Evolutionary conservation across 2,329 filamentous ascomycete species (phyloP), one percentile per base, ranked within the genome.

Genomic region (Lojkania enalia): DNA sequence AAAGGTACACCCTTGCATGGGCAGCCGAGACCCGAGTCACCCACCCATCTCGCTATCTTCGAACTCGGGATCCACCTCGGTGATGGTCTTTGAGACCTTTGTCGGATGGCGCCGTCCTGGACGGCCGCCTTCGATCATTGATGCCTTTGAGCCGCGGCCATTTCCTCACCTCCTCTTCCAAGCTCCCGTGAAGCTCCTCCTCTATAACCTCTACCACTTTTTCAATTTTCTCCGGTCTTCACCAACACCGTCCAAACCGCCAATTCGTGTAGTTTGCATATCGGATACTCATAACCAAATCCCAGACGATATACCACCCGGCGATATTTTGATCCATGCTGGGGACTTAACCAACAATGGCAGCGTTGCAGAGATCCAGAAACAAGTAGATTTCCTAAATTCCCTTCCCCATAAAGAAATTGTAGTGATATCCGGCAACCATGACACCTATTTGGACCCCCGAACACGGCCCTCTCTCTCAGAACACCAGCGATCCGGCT

Each of bases 271-370:
- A 19, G 88, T 96, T 52, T 95, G 89, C 71, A 83, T 96, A 52
- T 92, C 90, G 7, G 92, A 96, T 71, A 96, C 92, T 0, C 92
- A 96, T 72, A 83, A 82, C 48, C 76, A 79, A 31, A 77, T 77
- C 7, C 73, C 82, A 5, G 57, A 69, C 14, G 57, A 76, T n/a
- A 76, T 95, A 1, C 90, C 90, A 0, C 71, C 79, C 7, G 91
- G 90, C 44, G 90, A 96, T 67, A 76, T 96, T 16, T 80, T 97
- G 37, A 87, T 97, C 57, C 92, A 96, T 64, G 88, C 90, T 2
- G 92, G 92, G 27, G 92, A 97, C 71, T 76, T 96, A 60, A 86
- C 85, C 42, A 84, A 89, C 56, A 74, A 76, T 16, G 92, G 92
- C 29, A 86, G 83, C 6, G 78, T 82, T 0, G 74, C 75, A 11